These are phyloP conservation scores for Psilocybe sp. DNA, from an alignment of 768 basidiomycete species.

Conservation along the genomic window DNA sequence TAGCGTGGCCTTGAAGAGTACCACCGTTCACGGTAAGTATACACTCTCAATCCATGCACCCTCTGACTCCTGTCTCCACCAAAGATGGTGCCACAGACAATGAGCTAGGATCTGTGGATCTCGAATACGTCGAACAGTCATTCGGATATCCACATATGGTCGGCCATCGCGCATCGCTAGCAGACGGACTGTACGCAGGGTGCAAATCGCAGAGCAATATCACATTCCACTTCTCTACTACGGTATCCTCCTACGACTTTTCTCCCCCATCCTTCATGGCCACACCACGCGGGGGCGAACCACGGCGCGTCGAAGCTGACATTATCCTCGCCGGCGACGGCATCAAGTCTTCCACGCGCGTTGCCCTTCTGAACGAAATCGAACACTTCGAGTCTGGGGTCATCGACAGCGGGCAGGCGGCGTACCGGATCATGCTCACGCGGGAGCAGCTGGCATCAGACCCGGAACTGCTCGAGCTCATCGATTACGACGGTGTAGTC, in stretches of 20 bases:
- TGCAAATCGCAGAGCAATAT: constrained; percentile 1
- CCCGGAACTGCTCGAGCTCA: constrained; percentile 1
- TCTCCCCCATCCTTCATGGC: background rate
- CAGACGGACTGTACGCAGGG: constrained; percentile 3
- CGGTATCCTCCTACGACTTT: background rate
- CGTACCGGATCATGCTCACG: constrained; percentile 6
- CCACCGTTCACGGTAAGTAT: constrained; percentile 3
- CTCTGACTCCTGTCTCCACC: background rate
- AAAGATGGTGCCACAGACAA: constrained; percentile 3
- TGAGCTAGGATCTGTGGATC: constrained; percentile 1
- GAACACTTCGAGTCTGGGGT: background rate
- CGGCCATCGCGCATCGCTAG: constrained; percentile 5
- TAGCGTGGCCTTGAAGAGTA: background rate
- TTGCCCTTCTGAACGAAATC: background rate
- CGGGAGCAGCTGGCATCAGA: constrained; percentile 4
- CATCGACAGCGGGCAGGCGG: constrained; percentile 1
- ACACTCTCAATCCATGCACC: background rate
- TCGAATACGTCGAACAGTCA: background rate
- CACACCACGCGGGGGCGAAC: background rate
- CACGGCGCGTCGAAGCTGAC: background rate
- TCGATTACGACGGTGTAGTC: background rate
- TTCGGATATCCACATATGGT: constrained; percentile 7
- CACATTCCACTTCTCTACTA: constrained; percentile 5
- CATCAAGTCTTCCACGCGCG: background rate
- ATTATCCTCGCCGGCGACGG: constrained; percentile 4